These are phyloP conservation scores for Lasiosphaeria miniovina DNA, from an alignment of 495 filamentous ascomycete species.

Conservation along the genomic window DNA sequence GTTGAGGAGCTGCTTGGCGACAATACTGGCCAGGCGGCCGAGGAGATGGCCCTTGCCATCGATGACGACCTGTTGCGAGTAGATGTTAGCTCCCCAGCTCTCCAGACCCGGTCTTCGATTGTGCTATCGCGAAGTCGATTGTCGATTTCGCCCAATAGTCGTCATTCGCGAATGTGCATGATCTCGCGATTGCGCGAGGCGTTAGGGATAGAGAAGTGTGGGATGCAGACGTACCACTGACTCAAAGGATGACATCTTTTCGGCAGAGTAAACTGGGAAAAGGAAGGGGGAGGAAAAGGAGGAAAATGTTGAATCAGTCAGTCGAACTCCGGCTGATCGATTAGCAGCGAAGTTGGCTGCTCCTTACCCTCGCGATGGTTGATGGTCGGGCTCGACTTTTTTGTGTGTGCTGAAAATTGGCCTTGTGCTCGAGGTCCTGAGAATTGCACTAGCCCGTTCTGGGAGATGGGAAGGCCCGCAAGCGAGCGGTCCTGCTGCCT, in stretches of 20 bases:
- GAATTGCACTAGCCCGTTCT: slow-evolving; percentile 33
- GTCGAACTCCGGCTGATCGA: slow-evolving; percentile 37
- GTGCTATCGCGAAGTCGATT: neutral
- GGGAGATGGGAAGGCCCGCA: slow-evolving; percentile 33
- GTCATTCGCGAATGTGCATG: neutral
- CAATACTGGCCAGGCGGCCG: slow-evolving; percentile 96
- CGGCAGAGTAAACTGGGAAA: slow-evolving; percentile 36
- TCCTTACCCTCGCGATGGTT: slow-evolving; percentile 39
- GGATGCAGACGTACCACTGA: slow-evolving; percentile 74
- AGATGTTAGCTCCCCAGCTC: slow-evolving; percentile 18
- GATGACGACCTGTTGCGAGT: slow-evolving; percentile 73
- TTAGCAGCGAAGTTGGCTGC: slow-evolving; percentile 32
- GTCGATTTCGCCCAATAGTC: neutral
- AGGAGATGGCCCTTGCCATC: slow-evolving; percentile 99
- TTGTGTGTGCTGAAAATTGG: slow-evolving; percentile 40
- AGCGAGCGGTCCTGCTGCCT: slow-evolving; percentile 39
- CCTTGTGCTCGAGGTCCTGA: slow-evolving; percentile 30
- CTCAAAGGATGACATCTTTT: slow-evolving; percentile 98
- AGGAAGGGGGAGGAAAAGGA: slow-evolving; percentile 30
- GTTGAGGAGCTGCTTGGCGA: slow-evolving; percentile 98
- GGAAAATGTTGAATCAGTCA: slow-evolving; percentile 35
- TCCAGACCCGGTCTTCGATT: neutral
- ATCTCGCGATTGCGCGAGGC: slow-evolving; percentile 3
- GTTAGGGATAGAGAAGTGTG: slow-evolving; percentile 9
- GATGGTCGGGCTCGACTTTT: slow-evolving; percentile 33